A percentile compares a stretch with the other conserved stretches of the same genome.
These are phyloP conservation scores for Hyaloscypha finlandica DNA, from an alignment of 495 filamentous ascomycete species.

Conservation along the genomic window DNA sequence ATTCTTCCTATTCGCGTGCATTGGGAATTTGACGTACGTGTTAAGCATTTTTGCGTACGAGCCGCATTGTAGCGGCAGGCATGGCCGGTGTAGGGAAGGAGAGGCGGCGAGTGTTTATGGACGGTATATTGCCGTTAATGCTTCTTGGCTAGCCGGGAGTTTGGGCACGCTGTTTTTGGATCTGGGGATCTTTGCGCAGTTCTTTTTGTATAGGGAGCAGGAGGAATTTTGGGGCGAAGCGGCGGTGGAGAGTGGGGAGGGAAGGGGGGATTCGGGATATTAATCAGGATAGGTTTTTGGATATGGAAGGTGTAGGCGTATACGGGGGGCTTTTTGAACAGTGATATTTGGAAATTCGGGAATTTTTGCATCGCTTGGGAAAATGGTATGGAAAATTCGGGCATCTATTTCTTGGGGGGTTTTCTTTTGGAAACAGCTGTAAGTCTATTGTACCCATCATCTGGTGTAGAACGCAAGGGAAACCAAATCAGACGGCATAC, in stretches of 20 bases:
- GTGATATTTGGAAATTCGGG: background rate
- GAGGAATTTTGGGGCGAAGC: slow-evolving; percentile 23
- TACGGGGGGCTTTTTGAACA: background rate
- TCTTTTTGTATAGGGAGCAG: slow-evolving; percentile 64
- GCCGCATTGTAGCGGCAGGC: slow-evolving; percentile 51
- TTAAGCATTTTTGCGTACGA: slow-evolving; percentile 88
- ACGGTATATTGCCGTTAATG: slow-evolving; percentile 81
- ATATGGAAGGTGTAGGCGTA: slow-evolving; percentile 21
- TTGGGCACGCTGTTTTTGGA: slow-evolving; percentile 85
- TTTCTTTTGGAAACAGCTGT: background rate
- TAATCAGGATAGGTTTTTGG: slow-evolving; percentile 27
- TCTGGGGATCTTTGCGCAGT: slow-evolving; percentile 84
- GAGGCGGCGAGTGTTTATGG: slow-evolving; percentile 64
- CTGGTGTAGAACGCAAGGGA: background rate
- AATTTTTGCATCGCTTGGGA: background rate
- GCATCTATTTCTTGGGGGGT: background rate
- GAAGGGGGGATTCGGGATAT: slow-evolving; percentile 9
- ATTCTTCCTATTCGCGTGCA: slow-evolving; percentile 95
- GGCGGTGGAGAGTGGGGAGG: slow-evolving; percentile 7
- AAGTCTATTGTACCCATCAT: background rate
- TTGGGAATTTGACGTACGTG: slow-evolving; percentile 93
- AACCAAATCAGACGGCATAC: background rate
- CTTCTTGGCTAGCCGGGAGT: slow-evolving; percentile 87
- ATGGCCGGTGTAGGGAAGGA: slow-evolving; percentile 50
- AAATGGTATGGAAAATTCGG: background rate